Conservation (phyloP, 2,329 filamentous ascomycete species). For the Aspergillus candidus region DNA sequence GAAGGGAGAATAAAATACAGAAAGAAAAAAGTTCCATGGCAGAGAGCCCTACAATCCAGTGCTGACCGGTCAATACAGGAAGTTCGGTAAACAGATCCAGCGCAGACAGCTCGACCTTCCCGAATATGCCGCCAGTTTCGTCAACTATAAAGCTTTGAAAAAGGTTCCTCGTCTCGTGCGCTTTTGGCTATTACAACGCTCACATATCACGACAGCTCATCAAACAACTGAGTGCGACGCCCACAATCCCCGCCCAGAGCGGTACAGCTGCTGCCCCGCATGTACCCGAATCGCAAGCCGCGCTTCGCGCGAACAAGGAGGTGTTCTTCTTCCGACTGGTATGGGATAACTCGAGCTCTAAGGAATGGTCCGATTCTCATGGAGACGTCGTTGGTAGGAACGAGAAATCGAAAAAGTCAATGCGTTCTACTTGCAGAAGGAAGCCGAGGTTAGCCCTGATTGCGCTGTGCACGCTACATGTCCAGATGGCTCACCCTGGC, state of each 20-base stretch:
- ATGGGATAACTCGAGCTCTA: constrained; percentile 30
- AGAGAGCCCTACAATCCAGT: background rate
- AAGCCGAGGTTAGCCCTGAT: constrained; percentile 70
- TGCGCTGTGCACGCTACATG: background rate
- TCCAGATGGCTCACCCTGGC: background rate
- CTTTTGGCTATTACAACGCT: background rate
- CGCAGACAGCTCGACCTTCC: constrained; percentile 98
- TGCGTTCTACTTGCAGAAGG: constrained; percentile 94
- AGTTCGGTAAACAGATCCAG: constrained; percentile 99
- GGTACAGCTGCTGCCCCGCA: constrained; percentile 41
- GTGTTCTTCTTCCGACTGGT: constrained; percentile 98
- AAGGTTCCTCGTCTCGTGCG: constrained; percentile 59
- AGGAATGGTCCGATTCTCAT: background rate
- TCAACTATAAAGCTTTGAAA: constrained; percentile 98
- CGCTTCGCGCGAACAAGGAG: constrained; percentile 92
- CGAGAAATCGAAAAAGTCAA: constrained; percentile 98
- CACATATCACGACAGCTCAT: constrained; percentile 63
- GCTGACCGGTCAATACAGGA: constrained; percentile 54
- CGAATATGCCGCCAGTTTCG: constrained; percentile 98
- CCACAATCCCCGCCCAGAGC: constrained; percentile 71
- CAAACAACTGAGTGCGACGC: constrained; percentile 92
- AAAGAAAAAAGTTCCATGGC: no score
- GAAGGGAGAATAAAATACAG: no score
- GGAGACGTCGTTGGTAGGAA: constrained; percentile 54
- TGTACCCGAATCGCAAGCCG: constrained; percentile 69